Percentiles rank a stretch among this genome's conserved stretches.
These are phyloP conservation scores for Suhomyces atakaporum DNA, from an alignment of 1,139 yeast genomes.

Conservation along the genomic window DNA sequence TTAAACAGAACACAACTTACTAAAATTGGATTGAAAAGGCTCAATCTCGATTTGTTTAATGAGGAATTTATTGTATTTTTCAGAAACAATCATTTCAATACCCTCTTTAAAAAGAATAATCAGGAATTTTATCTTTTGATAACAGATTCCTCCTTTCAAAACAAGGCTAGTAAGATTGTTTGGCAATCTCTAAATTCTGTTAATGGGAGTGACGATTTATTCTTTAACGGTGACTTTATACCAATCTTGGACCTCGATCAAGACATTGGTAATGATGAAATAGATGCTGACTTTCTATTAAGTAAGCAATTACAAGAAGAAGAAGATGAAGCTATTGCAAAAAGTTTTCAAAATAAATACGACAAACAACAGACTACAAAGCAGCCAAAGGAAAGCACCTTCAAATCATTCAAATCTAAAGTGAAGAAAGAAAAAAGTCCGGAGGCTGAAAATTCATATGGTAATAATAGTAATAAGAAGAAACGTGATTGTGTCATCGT, in stretches of 20 bases:
- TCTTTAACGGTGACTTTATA: conserved; percentile 61
- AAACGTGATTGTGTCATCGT: conserved; percentile 17
- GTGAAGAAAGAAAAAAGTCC: background rate
- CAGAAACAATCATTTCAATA: conserved; percentile 82
- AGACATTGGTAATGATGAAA: conserved; percentile 17
- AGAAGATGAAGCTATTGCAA: conserved; percentile 61
- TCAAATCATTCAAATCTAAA: conserved; percentile 5
- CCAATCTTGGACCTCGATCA: conserved; percentile 38
- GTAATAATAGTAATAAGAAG: conserved; percentile 12
- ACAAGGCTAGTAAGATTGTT: conserved; percentile 49
- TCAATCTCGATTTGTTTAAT: conserved; percentile 42
- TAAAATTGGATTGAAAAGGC: conserved; percentile 52
- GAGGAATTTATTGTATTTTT: conserved; percentile 64
- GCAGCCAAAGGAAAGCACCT: background rate
- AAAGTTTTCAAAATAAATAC: conserved; percentile 39
- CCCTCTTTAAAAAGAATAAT: conserved; percentile 57
- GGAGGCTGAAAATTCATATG: background rate
- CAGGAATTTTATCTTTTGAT: conserved; percentile 59
- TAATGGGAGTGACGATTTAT: conserved; percentile 65
- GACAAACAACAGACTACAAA: conserved; percentile 13
- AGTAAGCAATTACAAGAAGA: conserved; percentile 60
- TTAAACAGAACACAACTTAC: conserved; percentile 73
- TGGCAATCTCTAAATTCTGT: conserved; percentile 78
- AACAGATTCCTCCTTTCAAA: conserved; percentile 67
- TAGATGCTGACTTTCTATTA: conserved; percentile 40